phyloP scores from a whole-genome alignment of 441 rosid genomes.

The Eruca vesicaria region DNA sequence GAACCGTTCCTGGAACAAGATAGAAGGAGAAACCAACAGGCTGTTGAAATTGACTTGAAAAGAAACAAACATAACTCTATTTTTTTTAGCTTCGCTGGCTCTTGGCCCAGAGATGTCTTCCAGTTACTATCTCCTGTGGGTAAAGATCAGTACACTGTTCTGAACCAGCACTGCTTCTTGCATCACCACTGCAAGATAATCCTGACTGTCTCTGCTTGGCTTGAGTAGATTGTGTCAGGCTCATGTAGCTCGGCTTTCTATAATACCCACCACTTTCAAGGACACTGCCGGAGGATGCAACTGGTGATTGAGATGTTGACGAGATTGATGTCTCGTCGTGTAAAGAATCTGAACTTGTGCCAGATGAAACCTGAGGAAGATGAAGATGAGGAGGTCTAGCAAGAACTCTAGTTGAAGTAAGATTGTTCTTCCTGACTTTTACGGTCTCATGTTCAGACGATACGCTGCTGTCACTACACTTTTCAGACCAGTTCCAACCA shows the following conservation, averaged over 20 bases:
- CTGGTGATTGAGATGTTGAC: slow-evolving; percentile 60
- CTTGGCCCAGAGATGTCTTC: slow-evolving; percentile 35
- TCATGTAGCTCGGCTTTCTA: slow-evolving; percentile 79
- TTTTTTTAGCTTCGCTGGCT: slow-evolving; percentile 41
- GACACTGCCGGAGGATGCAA: slow-evolving; percentile 46
- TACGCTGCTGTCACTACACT: slow-evolving; percentile 54
- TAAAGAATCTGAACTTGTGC: slow-evolving; percentile 72
- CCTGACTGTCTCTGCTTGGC: slow-evolving; percentile 54
- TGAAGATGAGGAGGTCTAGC: slow-evolving; percentile 57
- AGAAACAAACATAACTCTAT: slow-evolving; percentile 35
- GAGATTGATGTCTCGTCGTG: slow-evolving; percentile 55
- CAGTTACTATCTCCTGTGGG: slow-evolving; percentile 31
- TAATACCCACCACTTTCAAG: slow-evolving; percentile 44
- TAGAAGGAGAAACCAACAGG: slow-evolving; percentile 49
- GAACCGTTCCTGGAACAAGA: slow-evolving; percentile 30
- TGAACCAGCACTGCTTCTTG: slow-evolving; percentile 26
- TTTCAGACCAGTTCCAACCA: slow-evolving; percentile 65
- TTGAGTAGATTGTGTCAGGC: slow-evolving; percentile 75
- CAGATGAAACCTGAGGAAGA: slow-evolving; percentile 35
- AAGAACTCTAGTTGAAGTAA: slow-evolving; percentile 72
- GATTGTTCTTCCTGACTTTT: slow-evolving; percentile 74
- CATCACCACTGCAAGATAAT: slow-evolving; percentile 25
- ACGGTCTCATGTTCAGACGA: slow-evolving; percentile 43
- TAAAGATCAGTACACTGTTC: slow-evolving; percentile 37
- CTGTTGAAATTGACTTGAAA: slow-evolving; percentile 44